These are phyloP conservation scores for Bauhinia variegata DNA, from an alignment of 306 rosid genomes.

Conservation along the genomic window DNA sequence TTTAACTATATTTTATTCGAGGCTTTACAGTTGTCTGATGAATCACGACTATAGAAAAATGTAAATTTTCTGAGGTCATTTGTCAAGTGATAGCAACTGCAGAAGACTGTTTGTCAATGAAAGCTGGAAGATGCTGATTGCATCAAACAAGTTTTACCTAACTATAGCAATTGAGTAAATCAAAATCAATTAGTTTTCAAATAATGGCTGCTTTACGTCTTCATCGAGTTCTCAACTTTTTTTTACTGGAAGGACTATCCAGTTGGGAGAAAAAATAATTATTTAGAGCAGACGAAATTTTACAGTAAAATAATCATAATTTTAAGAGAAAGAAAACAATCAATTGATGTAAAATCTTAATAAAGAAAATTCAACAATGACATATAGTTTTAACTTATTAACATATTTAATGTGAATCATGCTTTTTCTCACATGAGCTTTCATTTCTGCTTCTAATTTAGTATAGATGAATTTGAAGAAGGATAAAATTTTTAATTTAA, in stretches of 20 bases:
- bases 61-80: slow-evolving; percentile 2
- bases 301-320: too few relatives aligned
- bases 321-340: too few relatives aligned
- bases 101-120: slow-evolving; percentile 28
- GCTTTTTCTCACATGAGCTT: too few relatives aligned
- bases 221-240: slow-evolving; percentile 10
- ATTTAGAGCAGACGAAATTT: too few relatives aligned
- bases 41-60: slow-evolving; percentile 14
- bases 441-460: too few relatives aligned
- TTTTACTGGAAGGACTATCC: neutral
- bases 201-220: slow-evolving; percentile 11
- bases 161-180: slow-evolving; percentile 19
- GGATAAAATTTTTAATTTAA: too few relatives aligned
- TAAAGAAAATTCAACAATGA: too few relatives aligned
- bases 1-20: slow-evolving; percentile 9
- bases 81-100: slow-evolving; percentile 29
- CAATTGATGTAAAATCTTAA: too few relatives aligned
- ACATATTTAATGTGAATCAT: too few relatives aligned
- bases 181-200: slow-evolving; percentile 8
- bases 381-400: too few relatives aligned
- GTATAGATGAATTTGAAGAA: too few relatives aligned
- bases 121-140: slow-evolving; percentile 34
- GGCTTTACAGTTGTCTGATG: slow-evolving; percentile 17
- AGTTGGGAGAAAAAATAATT: too few relatives aligned
- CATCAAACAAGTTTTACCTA: slow-evolving; percentile 33